Base-by-base conservation (phyloP, 2,329 filamentous ascomycete species). In the Aspergillus sp. region DNA sequence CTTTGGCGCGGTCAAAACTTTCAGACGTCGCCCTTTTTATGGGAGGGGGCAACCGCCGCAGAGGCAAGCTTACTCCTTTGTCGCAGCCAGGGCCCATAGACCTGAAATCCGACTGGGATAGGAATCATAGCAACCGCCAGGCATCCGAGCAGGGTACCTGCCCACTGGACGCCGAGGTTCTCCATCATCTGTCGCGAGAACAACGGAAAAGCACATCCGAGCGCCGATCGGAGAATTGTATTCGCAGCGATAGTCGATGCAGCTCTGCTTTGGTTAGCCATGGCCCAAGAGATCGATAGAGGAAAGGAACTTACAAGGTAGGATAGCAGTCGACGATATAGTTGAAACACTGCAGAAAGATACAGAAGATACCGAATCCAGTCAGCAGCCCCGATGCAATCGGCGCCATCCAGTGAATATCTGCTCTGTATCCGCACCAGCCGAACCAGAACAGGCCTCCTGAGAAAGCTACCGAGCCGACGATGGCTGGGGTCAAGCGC, bases 321-420 rank as follows among this genome's bases (percentile, higher is more conserved):
- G 78, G 69, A 60, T 80, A 80, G 3, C 76, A 75, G 57, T 80
- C 78, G 6, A 80, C 71, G 25, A 80, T 61, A 46, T 80, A 77
- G 59, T 77, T 77, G 50, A 61, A 61, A 13, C 54, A 61, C 50
- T 61, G 59, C 28, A 61, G 15, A 45, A 61, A 61, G 22, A 61
- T 61, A 30, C 59, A 61, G 23, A 57, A 61, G 13, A 61, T 61
- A 3, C 59, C 59, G 25, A 61, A 57, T 7, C 59, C 59, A n/a
- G 59, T 57, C 1, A 61, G 28, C 13, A 61, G 4, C 0, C 59
- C 59, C 6, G 59, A 61, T 4, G 59, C 41, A 19, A 54, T 30
- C 1, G 59, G 59, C 2, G 54, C 59, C 54, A 61, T 72, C 74
- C 74, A 77, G 61, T 76, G 74, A 15, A 76, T 73, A 2, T 68